Conservation (phyloP, 148 eudicot species). For the Rhododendron simsii region DNA sequence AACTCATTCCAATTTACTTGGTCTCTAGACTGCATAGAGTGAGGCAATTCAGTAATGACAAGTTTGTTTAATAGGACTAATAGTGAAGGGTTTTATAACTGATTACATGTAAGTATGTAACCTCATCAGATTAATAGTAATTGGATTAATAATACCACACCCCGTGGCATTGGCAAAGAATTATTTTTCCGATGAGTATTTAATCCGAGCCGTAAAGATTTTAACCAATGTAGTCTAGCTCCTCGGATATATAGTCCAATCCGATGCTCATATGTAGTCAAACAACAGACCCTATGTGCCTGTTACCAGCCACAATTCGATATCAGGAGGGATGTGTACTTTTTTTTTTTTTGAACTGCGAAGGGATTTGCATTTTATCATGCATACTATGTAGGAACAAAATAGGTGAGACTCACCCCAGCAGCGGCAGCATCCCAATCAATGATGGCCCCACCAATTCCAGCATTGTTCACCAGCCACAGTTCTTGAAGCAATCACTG, state of each 20-base stretch:
- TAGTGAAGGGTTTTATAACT: not conserved
- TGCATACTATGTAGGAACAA: not conserved
- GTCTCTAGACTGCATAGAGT: slow-evolving; percentile 2
- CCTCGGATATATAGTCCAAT: not conserved
- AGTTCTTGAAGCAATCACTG: not conserved
- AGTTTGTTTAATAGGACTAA: not conserved
- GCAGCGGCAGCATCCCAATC: not conserved
- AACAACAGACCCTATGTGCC: not conserved
- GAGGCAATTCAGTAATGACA: not conserved
- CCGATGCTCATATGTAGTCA: not conserved
- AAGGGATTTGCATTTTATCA: not conserved
- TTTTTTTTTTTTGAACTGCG: too few relatives aligned
- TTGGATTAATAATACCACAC: not conserved
- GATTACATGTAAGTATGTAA: not conserved
- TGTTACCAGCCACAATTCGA: not conserved
- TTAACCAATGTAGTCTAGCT: not conserved
- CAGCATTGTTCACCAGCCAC: not conserved
- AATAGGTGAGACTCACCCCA: not conserved
- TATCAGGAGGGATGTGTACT: too few relatives aligned
- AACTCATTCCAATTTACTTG: not conserved
- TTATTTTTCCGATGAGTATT: not conserved
- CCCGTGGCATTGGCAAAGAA: too few relatives aligned
- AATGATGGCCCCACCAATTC: not conserved
- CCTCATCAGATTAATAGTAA: not conserved
- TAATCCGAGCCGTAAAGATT: not conserved